Evolutionary conservation across 345 rosid species (phyloP).

Genomic region (Acer negundo): DNA sequence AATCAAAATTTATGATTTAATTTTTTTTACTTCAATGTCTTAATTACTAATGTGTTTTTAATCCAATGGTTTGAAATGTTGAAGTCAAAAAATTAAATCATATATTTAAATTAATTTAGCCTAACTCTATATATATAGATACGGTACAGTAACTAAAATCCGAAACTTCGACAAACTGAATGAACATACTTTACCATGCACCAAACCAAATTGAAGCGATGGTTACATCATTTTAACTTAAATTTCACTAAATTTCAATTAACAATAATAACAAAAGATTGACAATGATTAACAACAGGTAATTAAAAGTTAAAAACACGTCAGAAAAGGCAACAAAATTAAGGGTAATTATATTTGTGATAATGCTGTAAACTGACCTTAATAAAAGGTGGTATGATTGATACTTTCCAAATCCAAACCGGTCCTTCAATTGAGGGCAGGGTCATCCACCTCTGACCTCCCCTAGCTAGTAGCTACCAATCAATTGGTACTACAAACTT

Average conservation of each 20-base stretch:
- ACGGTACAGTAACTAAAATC: too few relatives aligned
- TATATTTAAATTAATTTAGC: too few relatives aligned
- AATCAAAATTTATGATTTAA: too few relatives aligned
- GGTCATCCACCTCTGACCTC: neutral
- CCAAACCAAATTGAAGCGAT: too few relatives aligned
- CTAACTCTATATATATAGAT: too few relatives aligned
- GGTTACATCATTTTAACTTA: neutral
- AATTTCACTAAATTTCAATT: neutral
- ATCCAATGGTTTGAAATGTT: too few relatives aligned
- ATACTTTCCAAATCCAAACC: neutral
- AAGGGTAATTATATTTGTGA: constrained; percentile 4
- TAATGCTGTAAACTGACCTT: neutral
- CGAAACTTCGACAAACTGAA: too few relatives aligned
- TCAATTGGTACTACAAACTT: constrained; percentile 10
- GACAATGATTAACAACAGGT: neutral
- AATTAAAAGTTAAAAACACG: neutral
- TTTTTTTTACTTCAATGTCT: too few relatives aligned
- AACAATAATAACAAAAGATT: neutral
- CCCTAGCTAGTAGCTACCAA: neutral
- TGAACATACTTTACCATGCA: too few relatives aligned
- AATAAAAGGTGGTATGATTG: neutral
- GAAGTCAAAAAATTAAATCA: too few relatives aligned
- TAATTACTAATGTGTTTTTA: too few relatives aligned
- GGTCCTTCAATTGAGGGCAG: constrained; percentile 22
- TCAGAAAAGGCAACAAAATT: neutral